These are phyloP conservation scores for Aspergillus phoenicis DNA, from an alignment of 2,329 filamentous ascomycete species.

Conservation along the genomic window DNA sequence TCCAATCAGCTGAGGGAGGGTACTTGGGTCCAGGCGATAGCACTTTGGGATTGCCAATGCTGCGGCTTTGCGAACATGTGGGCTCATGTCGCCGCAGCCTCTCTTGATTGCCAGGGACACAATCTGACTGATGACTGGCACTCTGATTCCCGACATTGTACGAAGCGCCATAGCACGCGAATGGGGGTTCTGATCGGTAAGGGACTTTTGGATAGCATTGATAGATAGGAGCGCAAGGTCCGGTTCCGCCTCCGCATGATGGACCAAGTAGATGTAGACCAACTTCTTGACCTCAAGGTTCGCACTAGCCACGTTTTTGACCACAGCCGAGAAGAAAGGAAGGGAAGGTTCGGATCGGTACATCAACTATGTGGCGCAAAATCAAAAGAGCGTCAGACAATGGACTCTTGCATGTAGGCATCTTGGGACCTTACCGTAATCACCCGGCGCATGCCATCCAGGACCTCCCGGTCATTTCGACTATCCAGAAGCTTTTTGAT, in stretches of 20 bases:
- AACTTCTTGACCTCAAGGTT: constrained; percentile 96
- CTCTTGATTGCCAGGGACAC: constrained; percentile 95
- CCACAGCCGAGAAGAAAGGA: constrained; percentile 93
- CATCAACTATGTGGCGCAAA: constrained; percentile 70
- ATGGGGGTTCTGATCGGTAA: constrained; percentile 88
- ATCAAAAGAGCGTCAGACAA: constrained; percentile 20
- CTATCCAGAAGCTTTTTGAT: constrained; percentile 95
- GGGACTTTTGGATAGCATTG: constrained; percentile 97
- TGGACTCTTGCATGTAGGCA: constrained; percentile 4
- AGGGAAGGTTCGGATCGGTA: constrained; percentile 86
- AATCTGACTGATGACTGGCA: constrained; percentile 96
- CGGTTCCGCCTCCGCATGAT: constrained; percentile 93
- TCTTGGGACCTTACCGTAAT: constrained; percentile 65
- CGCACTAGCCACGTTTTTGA: constrained; percentile 95
- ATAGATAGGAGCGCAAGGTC: constrained; percentile 94
- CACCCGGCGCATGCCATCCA: constrained; percentile 87
- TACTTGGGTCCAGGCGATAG: constrained; percentile 84
- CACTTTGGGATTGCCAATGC: constrained; percentile 95
- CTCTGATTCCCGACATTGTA: constrained; percentile 96
- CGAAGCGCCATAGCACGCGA: constrained; percentile 88
- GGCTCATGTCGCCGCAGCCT: constrained; percentile 89
- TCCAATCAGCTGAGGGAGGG: constrained; percentile 80
- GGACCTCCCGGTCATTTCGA: constrained; percentile 85
- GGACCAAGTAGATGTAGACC: constrained; percentile 96
- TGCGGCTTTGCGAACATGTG: constrained; percentile 87